Evolutionary conservation across 2,329 filamentous ascomycete genomes (phyloP), one percentile per base, ranked within the genome.

Genomic region (Hymenoscyphus fraxineus): DNA sequence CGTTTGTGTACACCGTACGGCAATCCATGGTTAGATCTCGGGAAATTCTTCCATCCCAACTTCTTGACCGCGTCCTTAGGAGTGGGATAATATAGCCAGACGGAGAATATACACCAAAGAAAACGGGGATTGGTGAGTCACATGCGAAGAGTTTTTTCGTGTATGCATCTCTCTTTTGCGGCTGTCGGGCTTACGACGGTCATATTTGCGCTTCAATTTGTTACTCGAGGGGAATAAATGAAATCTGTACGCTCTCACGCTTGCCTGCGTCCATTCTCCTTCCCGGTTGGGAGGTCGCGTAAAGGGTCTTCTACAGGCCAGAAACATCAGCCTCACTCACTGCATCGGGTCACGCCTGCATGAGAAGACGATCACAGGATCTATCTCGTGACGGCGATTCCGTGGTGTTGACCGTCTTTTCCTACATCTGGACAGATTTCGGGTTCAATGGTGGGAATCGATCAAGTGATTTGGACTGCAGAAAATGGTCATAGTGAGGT

Each of bases 171-270:
- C 27, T 38, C n/a, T 57, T 12, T 16, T 38, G 55, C 55, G 27
- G 55, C 55, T 54, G 47, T 54, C 47, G 47, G 47, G 47, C 19
- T 54, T 54, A 54, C 47, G 47, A 54, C 47, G 47, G 47, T 54
- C 47, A 13, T 3, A 27, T 22, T 12, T 22, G 47, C 19, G 47
- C 47, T 54, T 54, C 47, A 27, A 54, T 7, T 54, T n/a, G 47
- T 22, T 51, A 51, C 19, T 54, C 47, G 19, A 54, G 47, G 47
- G 35, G 44, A 47, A 19, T 22, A n/a, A 15, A 44, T 7, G 44
- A 9, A n/a, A 19, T n/a, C 19, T 51, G 19, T 51, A 51, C 44
- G 44, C 44, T 47, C 35, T 35, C 6, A 7, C 35, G 35, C n/a
- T 12, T 22, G 1, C n/a, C 47, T 27, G 19, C 47, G 19, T 54